A percentile compares a stretch with the other conserved stretches of the same genome.
phyloP scores from a whole-genome alignment of 768 basidiomycete genomes.

The Boletus rufocinnamomeus region DNA sequence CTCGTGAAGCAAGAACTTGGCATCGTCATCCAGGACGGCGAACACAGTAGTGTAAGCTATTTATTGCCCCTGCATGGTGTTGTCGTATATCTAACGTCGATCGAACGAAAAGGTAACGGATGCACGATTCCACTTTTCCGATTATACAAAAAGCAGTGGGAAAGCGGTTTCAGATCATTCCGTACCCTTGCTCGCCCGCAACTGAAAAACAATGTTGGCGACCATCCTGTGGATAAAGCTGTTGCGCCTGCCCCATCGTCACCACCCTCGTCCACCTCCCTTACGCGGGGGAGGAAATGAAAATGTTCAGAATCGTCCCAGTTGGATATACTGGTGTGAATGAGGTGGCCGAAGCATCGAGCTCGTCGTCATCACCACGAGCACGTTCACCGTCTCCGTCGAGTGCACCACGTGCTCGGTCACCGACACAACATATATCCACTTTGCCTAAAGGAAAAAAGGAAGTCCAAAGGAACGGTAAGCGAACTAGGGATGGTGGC shows the following conservation, averaged over 20 bases:
- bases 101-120: constrained; percentile 69
- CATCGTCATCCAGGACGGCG: constrained; percentile 79
- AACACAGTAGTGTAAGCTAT: constrained; percentile 81
- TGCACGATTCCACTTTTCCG: constrained; percentile 93
- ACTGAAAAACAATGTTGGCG: neutral
- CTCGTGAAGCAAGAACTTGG: constrained; percentile 80
- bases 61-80: neutral
- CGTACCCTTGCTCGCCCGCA: neutral
- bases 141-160: constrained; percentile 81
- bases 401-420: neutral
- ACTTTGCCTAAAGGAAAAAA: constrained; percentile 44
- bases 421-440: too few relatives aligned
- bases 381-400: neutral
- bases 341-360: neutral
- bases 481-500: neutral
- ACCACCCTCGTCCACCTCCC: neutral
- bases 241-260: neutral
- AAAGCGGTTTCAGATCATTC: constrained; percentile 43
- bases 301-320: constrained; percentile 9
- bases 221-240: neutral
- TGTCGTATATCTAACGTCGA: neutral
- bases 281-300: constrained; percentile 14
- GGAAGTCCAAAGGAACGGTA: constrained; percentile 13
- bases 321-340: neutral
- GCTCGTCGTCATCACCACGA: neutral